Evolutionary conservation across 225 moss, liverwort and hornwort genomes (phyloP), one percentile per base, ranked within the genome.

Genomic region (Physcomitrium patens): DNA sequence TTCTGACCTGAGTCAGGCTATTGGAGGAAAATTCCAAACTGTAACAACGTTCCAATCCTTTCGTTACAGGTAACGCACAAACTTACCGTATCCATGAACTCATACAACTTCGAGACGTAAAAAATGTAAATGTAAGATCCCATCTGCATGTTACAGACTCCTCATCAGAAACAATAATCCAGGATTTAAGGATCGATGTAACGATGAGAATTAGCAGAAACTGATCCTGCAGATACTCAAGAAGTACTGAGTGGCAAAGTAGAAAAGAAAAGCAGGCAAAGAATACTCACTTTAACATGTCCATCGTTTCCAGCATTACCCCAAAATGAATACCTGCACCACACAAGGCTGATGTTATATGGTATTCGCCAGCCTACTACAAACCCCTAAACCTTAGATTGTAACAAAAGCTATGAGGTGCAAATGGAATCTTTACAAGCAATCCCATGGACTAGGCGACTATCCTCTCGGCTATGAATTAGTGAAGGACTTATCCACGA

Each of bases 41-140:
- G 3, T 42, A 37, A 37, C 42, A 14, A 51, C 11, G 15, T 45
- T 61, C 12, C 18, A 64, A 70, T 15, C 6, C 15, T 22, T 16
- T 22, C 14, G 46, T 7, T 46, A 3, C 12, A 52, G 68, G 22
- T 48, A 37, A 28, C 51, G 71, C 56, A 42, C 50, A 65, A 54
- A 12, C 70, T 80, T 82, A 96, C 96, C 89, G 96, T 96, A 80
- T 96, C 96, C 93, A 96, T 86, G 60, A 93, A 93, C 72, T 96
- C 96, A 55, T 96, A 96, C 59, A 93, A 68, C 86, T 96, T 96
- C 9, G 96, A 96, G 24, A 96, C 56, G 46, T 87, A 96, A 71
- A 96, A 96, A 5, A 85, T 45, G 68, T 96, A 93, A 9, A 96
- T 78, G 58, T 91, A 89, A 48, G 77, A 57, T 47, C 88, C 90